Conservation (phyloP, 1,284 basidiomycete species). For the Peniophora sp. region DNA sequence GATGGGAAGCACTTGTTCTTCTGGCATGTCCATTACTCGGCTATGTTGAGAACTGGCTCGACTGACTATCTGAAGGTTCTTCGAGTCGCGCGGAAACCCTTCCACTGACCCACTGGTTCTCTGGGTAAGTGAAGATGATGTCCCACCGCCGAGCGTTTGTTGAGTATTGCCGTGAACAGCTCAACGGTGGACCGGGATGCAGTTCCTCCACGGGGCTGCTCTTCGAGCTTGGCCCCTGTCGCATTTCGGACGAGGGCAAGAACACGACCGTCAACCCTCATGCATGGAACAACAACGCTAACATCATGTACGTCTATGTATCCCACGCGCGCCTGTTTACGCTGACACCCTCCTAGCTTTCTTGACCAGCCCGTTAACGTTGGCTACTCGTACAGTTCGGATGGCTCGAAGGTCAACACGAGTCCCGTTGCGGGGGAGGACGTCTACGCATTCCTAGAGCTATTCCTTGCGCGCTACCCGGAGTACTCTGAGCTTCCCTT, state of each 20-base stretch:
- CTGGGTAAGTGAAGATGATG: conserved; percentile 36
- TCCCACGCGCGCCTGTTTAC: too few species aligned
- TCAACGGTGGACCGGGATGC: conserved; percentile 82
- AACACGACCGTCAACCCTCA: conserved; percentile 63
- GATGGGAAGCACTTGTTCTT: conserved; percentile 85
- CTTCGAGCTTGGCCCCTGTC: conserved; percentile 86
- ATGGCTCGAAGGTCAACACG: conserved; percentile 62
- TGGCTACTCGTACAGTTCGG: conserved; percentile 80
- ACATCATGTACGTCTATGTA: conserved; percentile 28
- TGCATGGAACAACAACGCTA: conserved; percentile 28
- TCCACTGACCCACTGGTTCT: conserved; percentile 74
- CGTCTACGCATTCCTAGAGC: conserved; percentile 84
- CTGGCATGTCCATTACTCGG: conserved; percentile 44
- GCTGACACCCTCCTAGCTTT: conserved; percentile 32
- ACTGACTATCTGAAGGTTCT: conserved; percentile 61
- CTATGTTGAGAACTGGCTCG: too few species aligned
- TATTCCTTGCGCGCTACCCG: conserved; percentile 72
- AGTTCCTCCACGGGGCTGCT: conserved; percentile 74
- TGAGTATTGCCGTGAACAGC: conserved; percentile 7
- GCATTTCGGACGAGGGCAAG: conserved; percentile 57
- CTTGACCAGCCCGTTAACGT: conserved; percentile 86
- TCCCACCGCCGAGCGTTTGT: too few species aligned
- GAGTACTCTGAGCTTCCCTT: conserved; percentile 62
- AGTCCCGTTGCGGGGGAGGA: conserved; percentile 74
- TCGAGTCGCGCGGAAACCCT: conserved; percentile 72